Conservation (phyloP, 805 yeast genomes). For the Barnettozyma sucrosica region DNA sequence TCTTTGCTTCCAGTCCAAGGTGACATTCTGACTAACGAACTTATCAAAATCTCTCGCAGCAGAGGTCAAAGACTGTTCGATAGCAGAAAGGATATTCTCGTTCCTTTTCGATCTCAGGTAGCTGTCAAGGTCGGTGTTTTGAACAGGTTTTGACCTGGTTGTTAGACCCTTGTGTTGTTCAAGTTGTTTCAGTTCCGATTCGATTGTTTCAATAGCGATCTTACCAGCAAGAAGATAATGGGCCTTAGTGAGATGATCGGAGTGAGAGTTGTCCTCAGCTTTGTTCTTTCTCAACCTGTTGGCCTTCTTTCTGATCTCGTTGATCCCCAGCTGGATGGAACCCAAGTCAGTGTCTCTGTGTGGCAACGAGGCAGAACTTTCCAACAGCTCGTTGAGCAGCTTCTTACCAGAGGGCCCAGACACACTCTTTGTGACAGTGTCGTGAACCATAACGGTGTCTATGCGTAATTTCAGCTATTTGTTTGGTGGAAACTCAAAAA, state of each 20-base stretch:
- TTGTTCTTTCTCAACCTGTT: slow-evolving; percentile 45
- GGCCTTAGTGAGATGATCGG: slow-evolving; percentile 52
- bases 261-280: slow-evolving; percentile 30
- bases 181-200: slow-evolving; percentile 43
- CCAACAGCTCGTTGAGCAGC: slow-evolving; percentile 64
- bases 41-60: slow-evolving; percentile 82
- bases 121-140: slow-evolving; percentile 45
- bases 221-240: slow-evolving; percentile 88
- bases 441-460: slow-evolving; percentile 3
- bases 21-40: slow-evolving; percentile 64
- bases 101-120: slow-evolving; percentile 69
- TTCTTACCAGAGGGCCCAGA: slow-evolving; percentile 18
- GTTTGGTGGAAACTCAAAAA: not conserved
- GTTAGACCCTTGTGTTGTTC: slow-evolving; percentile 29
- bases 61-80: slow-evolving; percentile 67
- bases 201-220: slow-evolving; percentile 83
- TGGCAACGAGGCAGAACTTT: slow-evolving; percentile 73
- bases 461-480: not conserved
- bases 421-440: not conserved
- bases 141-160: slow-evolving; percentile 22
- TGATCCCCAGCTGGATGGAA: slow-evolving; percentile 70
- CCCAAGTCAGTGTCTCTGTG: slow-evolving; percentile 61
- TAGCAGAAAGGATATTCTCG: slow-evolving; percentile 74
- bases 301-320: slow-evolving; percentile 70
- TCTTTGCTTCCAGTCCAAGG: slow-evolving; percentile 79